Base-by-base conservation (phyloP, 2,329 filamentous ascomycete species). In the Polychaeton citri region DNA sequence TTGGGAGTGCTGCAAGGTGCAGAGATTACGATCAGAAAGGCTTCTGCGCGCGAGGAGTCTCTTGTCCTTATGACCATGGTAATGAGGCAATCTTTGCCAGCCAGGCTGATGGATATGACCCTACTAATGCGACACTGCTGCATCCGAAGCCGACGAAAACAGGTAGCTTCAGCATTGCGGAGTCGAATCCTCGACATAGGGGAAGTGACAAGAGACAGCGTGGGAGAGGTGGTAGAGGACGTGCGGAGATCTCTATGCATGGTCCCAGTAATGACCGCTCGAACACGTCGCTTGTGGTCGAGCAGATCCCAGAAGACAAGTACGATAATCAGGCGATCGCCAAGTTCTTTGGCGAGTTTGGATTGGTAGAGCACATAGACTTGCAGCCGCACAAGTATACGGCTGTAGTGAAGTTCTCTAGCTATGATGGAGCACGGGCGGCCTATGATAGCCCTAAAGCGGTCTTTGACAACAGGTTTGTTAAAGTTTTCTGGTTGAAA, bases 401-500 rank as follows among this genome's bases (percentile, higher is more conserved):
- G 12, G 82, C 82, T 1, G 63, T 82, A 19, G 67, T 90, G 43
- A 80, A 76, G 45, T 90, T 70, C 47, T 69, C 75, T 34, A 68
- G 66, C 30, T 81, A 78, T 69, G 67, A 68, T 5, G 61, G 73
- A 10, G 83, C 83, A 10, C 72, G 76, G 40, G 70, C 72, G 12
- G 83, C 83, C 2, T 85, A 83, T 53, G 69, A 71, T 32, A 86
- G 79, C 6, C 82, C 83, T 0, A 85, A 85, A 51, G 78, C 77
- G 32, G 78, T 90, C 31, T 90, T 88, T 51, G 80, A 87, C 49
- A 90, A 88, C 47, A 69, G 83, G 8, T 90, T 90, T 47, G 83
- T 90, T 33, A 87, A 85, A 49, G 79, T 88, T 0, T 86, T 79
- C 49, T 88, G 82, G 82, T 70, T 75, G 51, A 79, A 74, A 46